Conservation (phyloP, 306 rosid genomes). For the Inga laurina region DNA sequence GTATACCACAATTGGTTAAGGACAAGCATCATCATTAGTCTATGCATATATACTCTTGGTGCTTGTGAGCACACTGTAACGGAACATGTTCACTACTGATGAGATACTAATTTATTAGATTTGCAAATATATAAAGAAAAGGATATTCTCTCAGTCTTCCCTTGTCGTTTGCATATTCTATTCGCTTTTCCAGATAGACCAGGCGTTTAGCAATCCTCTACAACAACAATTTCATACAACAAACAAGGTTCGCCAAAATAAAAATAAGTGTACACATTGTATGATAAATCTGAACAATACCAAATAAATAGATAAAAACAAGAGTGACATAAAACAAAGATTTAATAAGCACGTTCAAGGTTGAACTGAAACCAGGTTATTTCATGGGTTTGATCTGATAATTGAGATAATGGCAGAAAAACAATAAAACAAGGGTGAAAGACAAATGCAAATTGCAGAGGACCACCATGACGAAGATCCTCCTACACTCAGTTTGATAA, state of each 20-base stretch:
- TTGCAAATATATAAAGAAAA: conserved; percentile 16
- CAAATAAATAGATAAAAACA: no score
- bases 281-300: no score
- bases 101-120: conserved; percentile 14
- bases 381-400: neutral
- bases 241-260: neutral
- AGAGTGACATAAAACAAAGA: neutral
- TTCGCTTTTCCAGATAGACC: conserved; percentile 24
- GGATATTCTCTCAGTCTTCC: conserved; percentile 47
- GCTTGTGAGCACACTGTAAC: neutral
- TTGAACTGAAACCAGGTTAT: neutral
- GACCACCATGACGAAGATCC: neutral
- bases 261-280: neutral
- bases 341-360: neutral
- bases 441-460: neutral
- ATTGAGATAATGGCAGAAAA: neutral
- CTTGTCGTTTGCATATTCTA: conserved; percentile 37
- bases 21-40: neutral
- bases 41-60: neutral
- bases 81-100: neutral
- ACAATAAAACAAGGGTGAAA: neutral
- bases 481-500: neutral
- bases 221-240: conserved; percentile 15
- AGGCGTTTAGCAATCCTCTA: conserved; percentile 38
- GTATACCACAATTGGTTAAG: conserved; percentile 40